Percentiles rank a stretch among this genome's conserved stretches.
These are phyloP conservation scores for Durio zibethinus DNA, from an alignment of 345 rosid species.

Conservation along the genomic window DNA sequence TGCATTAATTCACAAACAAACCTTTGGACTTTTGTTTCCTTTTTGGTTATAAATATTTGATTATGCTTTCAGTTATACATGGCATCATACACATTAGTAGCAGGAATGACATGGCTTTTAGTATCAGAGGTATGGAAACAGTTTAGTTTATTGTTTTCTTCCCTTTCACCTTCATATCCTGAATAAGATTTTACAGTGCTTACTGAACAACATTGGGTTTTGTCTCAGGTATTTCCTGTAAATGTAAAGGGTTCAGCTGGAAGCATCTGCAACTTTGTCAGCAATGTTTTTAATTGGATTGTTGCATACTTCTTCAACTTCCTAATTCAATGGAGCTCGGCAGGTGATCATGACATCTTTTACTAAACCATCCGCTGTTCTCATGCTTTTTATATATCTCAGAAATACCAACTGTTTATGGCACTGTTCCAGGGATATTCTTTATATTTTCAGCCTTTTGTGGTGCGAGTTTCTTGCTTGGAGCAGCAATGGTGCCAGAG, in stretches of 20 bases:
- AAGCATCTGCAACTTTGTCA: not conserved
- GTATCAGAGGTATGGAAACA: not conserved
- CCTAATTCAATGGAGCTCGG: not conserved
- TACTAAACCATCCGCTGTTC: not conserved
- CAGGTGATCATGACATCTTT: not conserved
- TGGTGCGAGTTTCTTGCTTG: conserved; percentile 12
- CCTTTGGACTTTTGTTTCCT: not conserved
- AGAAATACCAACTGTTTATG: not conserved
- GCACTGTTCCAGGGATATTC: conserved; percentile 22
- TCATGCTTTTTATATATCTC: not conserved
- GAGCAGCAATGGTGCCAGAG: conserved; percentile 31
- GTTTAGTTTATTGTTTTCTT: not conserved
- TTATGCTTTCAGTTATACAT: not conserved
- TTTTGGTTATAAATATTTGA: not conserved
- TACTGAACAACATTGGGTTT: not conserved
- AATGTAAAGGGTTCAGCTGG: conserved; percentile 13
- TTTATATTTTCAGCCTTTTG: conserved; percentile 27
- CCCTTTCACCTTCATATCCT: not conserved
- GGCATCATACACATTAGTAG: not conserved
- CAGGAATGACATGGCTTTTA: not conserved
- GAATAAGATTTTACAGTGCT: not conserved
- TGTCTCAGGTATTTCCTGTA: not conserved
- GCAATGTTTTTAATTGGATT: not conserved
- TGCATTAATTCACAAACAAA: not conserved
- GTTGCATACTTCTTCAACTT: conserved; percentile 3